Base-by-base conservation (phyloP, 768 basidiomycete genomes). In the Termitomyces sp. region DNA sequence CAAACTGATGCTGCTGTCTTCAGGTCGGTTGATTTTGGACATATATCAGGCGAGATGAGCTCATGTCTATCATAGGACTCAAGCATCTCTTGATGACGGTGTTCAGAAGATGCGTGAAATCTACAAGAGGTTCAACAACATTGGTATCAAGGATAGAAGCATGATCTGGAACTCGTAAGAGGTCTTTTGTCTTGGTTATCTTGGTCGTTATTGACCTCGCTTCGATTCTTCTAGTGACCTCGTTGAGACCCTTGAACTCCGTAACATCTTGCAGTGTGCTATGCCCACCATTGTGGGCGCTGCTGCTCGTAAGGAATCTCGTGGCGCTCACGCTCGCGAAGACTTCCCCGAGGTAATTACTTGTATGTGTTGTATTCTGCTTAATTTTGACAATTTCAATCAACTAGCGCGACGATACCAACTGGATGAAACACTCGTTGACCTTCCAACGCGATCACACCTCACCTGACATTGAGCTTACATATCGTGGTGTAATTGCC, bases 101-200 rank as follows among this genome's bases (percentile, higher is more conserved):
- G 95, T 98, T 30, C 67, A 83, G 74, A 95, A 93, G 78, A 79
- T 99, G 67, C 81, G 80, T 58, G 78, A 81, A 44, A 93, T 98
- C 66, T 95, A 95, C 81, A 85, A 89, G 69, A 92, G 83, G 69
- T 98, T 87, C 74, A 81, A 89, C 65, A 83, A 96, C 46, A 91
- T 99, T 64, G 92, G 95, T 55, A 92, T 97, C 80, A 95, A 97
- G 79, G 97, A 98, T 74, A 83, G 97, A 69, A 93, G 92, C 75
- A 92, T 98, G 95, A 97, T 98, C 74, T 99, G 96, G 97, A 98
- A 98, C 78, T 93, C 93, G 95, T 96, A 68, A 62, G 93, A 70
- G 20, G 44, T 27, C 30, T 53, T 51, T 41, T 36, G 47, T n/a
- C 18, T 4, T 12, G 39, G 36, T 11, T 54, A 6, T n/a, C 3